Conservation (phyloP, 352 stramenopile genomes). For the Blastocystis sp. region DNA sequence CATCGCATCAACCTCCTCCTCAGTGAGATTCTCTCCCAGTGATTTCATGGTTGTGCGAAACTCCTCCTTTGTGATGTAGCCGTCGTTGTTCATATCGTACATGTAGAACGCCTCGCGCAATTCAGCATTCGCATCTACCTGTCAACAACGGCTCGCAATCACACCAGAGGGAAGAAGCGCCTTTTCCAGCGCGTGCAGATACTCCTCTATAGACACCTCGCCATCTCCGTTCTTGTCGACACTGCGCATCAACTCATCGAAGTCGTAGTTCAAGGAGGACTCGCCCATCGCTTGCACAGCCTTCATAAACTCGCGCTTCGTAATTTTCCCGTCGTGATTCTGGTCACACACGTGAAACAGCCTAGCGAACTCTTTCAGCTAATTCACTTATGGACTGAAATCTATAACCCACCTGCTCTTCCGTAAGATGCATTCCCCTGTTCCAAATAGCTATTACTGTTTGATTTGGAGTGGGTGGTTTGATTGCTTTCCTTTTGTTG, state of each 20-base stretch:
- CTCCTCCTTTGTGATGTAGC: constrained; percentile 67
- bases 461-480: too few relatives aligned
- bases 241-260: constrained; percentile 72
- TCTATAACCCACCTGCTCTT: constrained; percentile 45
- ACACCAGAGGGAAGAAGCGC: constrained; percentile 68
- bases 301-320: constrained; percentile 70
- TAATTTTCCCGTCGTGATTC: constrained; percentile 71
- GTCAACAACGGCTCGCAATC: background rate
- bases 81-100: constrained; percentile 70
- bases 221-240: constrained; percentile 71
- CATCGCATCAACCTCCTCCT: constrained; percentile 60
- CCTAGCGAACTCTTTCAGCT: constrained; percentile 70
- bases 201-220: constrained; percentile 72
- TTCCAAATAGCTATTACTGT: background rate
- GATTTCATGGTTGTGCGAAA: constrained; percentile 51
- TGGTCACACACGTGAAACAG: constrained; percentile 73
- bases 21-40: constrained; percentile 67
- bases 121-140: constrained; percentile 68
- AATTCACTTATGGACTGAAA: too few relatives aligned
- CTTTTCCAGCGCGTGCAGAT: constrained; percentile 72
- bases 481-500: background rate
- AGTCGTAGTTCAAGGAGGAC: constrained; percentile 71
- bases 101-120: constrained; percentile 70
- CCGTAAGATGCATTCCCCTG: constrained; percentile 15
- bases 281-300: constrained; percentile 71